These are phyloP conservation scores for Dendrobium nobile DNA, from an alignment of 106 monocot genomes.

Conservation along the genomic window DNA sequence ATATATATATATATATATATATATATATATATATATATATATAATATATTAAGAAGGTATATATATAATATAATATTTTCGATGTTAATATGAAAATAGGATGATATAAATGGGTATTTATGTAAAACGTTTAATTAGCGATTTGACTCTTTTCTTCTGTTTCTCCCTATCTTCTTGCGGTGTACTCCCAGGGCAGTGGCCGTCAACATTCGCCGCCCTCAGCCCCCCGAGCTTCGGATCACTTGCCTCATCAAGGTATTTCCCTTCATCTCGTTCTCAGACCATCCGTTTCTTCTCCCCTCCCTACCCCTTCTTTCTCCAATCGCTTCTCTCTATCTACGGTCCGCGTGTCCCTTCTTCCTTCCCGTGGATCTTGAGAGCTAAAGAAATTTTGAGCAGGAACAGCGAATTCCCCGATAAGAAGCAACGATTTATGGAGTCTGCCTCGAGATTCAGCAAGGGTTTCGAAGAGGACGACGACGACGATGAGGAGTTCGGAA, in stretches of 20 bases:
- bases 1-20: too few relatives aligned
- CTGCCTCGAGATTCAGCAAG: conserved; percentile 15
- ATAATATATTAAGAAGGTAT: too few relatives aligned
- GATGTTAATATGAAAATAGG: too few relatives aligned
- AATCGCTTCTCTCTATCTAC: background rate
- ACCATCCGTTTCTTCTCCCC: background rate
- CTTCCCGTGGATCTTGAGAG: background rate
- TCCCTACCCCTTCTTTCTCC: background rate
- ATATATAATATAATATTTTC: too few relatives aligned
- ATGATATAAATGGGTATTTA: too few relatives aligned
- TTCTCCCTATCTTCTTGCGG: background rate
- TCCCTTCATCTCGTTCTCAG: background rate
- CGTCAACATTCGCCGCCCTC: conserved; percentile 7
- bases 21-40: too few relatives aligned
- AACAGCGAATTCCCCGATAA: conserved; percentile 8
- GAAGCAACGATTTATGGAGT: conserved; percentile 21
- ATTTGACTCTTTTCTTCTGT: background rate
- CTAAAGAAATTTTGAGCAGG: conserved; percentile 2
- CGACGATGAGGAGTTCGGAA: conserved; percentile 19
- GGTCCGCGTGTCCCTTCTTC: background rate
- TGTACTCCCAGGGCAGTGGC: conserved; percentile 18
- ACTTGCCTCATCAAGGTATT: conserved; percentile 13
- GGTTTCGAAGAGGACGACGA: conserved; percentile 21
- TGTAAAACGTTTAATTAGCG: background rate
- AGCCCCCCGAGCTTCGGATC: conserved; percentile 12